Evolutionary conservation across 2,329 filamentous ascomycete genomes (phyloP), one percentile per base, ranked within the genome.

Genomic region (Xylaria sp.): DNA sequence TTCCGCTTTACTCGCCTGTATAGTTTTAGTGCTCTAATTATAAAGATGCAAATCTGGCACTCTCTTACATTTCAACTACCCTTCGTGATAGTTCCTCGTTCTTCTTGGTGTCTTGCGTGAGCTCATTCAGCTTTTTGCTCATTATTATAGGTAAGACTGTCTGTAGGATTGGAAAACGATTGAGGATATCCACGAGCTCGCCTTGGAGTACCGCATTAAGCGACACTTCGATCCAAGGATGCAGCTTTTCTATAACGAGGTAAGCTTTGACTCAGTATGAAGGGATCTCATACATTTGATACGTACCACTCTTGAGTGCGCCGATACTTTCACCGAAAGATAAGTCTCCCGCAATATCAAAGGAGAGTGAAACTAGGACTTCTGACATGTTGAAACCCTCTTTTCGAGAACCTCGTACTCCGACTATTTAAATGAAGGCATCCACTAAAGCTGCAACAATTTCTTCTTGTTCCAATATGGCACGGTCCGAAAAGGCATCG

Each of bases 401-500:
- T 31, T 33, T 12, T 10, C 18, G 25, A 54, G 28, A 31, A 3
- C 31, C 33, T 9, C 8, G 8, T 7, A 9, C 10, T 13, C 10
- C 10, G 4, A 56, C 18, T 20, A 20, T 18, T n/a, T 39, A 2
- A 23, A 56, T 39, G 33, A 56, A 56, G 8, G 8, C 4, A 48
- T 63, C 39, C 3, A 63, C 25, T 3, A 8, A 46, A 1, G 8
- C 15, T 1, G 36, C 23, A n/a, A 63, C 39, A 1, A 48, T 33
- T 6, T 13, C 36, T 49, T 64, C 61, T 18, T 64, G 52, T 4
- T 57, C 31, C 2, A 7, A 7, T 15, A 64, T 36, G 13, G 61
- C 33, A 6, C 51, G 51, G 39, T 63, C 61, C 13, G 61, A 63
- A 39, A 63, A 63, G 23, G 61, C 61, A 9, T 3, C 13, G n/a